Conservation (phyloP, 106 monocot species). For the Phalaenopsis equestris region DNA sequence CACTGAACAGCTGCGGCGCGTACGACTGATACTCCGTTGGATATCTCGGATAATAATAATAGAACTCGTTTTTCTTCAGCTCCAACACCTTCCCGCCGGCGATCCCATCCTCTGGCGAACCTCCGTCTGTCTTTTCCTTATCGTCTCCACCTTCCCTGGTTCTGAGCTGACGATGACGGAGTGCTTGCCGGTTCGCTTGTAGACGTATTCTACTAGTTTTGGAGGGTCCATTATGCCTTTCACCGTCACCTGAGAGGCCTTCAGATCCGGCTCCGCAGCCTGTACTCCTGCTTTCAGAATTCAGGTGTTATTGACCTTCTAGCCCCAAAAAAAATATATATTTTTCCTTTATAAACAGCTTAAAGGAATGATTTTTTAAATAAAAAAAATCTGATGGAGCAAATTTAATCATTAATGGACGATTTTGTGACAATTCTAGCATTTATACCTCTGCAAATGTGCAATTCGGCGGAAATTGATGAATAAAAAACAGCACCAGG, state of each 20-base stretch:
- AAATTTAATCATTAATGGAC: too few relatives aligned
- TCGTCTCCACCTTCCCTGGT: slow-evolving; percentile 21
- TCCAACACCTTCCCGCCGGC: slow-evolving; percentile 29
- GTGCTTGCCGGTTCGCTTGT: slow-evolving; percentile 81
- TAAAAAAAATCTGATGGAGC: too few relatives aligned
- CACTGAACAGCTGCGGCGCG: slow-evolving; percentile 36
- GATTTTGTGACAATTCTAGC: too few relatives aligned
- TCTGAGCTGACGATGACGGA: slow-evolving; percentile 55
- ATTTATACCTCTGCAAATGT: too few relatives aligned
- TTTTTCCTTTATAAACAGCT: too few relatives aligned
- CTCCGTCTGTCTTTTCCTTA: slow-evolving; percentile 16
- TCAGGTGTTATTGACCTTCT: too few relatives aligned
- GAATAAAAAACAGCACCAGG: too few relatives aligned
- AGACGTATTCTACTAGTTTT: slow-evolving; percentile 59
- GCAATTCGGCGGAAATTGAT: too few relatives aligned
- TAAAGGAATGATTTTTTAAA: too few relatives aligned
- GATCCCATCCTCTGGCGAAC: slow-evolving; percentile 2
- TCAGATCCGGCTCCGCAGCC: slow-evolving; percentile 53
- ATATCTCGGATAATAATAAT: slow-evolving; percentile 46
- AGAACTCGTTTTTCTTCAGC: slow-evolving; percentile 42
- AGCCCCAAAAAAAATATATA: too few relatives aligned
- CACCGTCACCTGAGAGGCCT: slow-evolving; percentile 63
- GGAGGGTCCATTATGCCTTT: slow-evolving; percentile 57
- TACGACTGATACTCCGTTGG: slow-evolving; percentile 25
- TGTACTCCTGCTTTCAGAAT: slow-evolving; percentile 45